These are phyloP conservation scores for Aleurites moluccanus DNA, from an alignment of 441 rosid genomes.

Conservation along the genomic window DNA sequence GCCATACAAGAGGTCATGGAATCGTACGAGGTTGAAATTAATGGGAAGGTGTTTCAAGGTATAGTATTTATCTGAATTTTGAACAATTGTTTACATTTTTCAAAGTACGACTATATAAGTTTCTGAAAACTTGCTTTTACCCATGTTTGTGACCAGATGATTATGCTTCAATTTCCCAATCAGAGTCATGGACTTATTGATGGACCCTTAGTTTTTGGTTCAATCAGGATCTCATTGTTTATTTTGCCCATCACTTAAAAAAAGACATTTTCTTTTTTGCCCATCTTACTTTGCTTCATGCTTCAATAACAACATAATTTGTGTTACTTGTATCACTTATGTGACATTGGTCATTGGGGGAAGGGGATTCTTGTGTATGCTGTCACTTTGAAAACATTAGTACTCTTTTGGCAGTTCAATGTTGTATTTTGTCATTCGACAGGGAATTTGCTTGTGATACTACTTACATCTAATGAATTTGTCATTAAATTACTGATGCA, in stretches of 20 bases:
- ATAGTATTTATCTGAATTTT: constrained; percentile 19
- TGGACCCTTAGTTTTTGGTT: no score
- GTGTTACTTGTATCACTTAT: not conserved
- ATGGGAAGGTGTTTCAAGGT: constrained; percentile 94
- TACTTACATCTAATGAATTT: not conserved
- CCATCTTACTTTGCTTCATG: not conserved
- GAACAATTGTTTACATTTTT: not conserved
- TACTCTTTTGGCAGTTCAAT: not conserved
- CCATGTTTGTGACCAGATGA: not conserved
- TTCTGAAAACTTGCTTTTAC: not conserved
- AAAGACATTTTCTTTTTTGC: not conserved
- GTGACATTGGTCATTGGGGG: not conserved
- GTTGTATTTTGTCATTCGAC: not conserved
- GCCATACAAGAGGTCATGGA: constrained; percentile 99
- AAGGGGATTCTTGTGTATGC: not conserved
- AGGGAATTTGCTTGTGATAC: not conserved
- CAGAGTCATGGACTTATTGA: not conserved
- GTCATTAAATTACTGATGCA: not conserved
- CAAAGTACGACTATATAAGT: not conserved
- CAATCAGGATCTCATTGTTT: no score
- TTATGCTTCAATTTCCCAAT: not conserved
- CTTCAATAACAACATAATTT: not conserved
- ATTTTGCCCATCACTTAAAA: no score
- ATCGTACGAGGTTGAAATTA: constrained; percentile 96
- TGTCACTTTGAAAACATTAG: not conserved